These are phyloP conservation scores for Septoria petroselini DNA, from an alignment of 2,329 filamentous ascomycete genomes.

Conservation along the genomic window DNA sequence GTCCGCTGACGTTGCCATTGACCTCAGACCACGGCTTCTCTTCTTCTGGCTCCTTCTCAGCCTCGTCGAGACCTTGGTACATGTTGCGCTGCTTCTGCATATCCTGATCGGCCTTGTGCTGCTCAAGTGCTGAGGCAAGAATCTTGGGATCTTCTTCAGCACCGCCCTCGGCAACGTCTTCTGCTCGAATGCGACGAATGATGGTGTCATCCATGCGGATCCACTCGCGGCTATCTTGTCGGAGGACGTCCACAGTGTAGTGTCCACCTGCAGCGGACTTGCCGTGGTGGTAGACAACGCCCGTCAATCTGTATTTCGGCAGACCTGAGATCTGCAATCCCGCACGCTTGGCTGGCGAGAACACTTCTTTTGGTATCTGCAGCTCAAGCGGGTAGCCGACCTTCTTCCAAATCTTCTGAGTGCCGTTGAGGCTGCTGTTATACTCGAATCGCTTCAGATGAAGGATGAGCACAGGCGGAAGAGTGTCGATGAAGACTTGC, in stretches of 20 bases:
- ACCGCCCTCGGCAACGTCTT: conserved; percentile 84
- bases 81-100: conserved; percentile 58
- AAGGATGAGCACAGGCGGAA: conserved; percentile 87
- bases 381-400: conserved; percentile 91
- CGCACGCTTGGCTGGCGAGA: conserved; percentile 71
- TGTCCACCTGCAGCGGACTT: conserved; percentile 95
- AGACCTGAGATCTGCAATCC: conserved; percentile 52
- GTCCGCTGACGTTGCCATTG: conserved; percentile 53
- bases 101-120: conserved; percentile 58
- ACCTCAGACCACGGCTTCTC: conserved; percentile 79
- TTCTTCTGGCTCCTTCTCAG: conserved; percentile 63
- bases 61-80: conserved; percentile 66
- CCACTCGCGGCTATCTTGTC: conserved; percentile 95
- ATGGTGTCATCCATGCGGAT: conserved; percentile 92
- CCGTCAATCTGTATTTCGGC: conserved; percentile 80
- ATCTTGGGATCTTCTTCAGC: conserved; percentile 73
- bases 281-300: conserved; percentile 94
- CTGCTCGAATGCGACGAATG: conserved; percentile 76
- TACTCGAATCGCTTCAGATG: conserved; percentile 98
- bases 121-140: conserved; percentile 63
- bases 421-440: conserved; percentile 72
- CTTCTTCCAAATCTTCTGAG: conserved; percentile 98
- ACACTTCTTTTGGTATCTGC: conserved; percentile 86
- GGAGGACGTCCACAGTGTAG: conserved; percentile 94
- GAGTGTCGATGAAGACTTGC: conserved; percentile 87